Evolutionary conservation across 1,284 basidiomycete genomes (phyloP).

Genomic region (Austropuccinia psidii): DNA sequence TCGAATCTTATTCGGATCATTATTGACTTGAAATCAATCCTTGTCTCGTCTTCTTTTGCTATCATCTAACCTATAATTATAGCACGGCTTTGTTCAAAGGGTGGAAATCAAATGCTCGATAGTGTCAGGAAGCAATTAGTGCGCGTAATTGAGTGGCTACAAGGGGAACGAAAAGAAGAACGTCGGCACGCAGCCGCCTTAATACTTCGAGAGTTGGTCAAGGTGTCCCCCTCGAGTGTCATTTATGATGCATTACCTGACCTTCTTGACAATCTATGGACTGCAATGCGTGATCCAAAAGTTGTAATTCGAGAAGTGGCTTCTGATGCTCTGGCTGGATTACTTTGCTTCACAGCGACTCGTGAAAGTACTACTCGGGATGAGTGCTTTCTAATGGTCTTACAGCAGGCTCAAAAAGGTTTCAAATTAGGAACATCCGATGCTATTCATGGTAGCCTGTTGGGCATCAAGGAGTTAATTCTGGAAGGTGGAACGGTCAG

Average conservation of each 20-base stretch:
- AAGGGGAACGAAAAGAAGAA: conserved; percentile 53
- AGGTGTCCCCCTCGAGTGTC: conserved; percentile 65
- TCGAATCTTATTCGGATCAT: not conserved
- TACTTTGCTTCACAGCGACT: conserved; percentile 52
- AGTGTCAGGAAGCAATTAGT: conserved; percentile 46
- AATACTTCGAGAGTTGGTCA: conserved; percentile 80
- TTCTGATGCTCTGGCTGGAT: conserved; percentile 78
- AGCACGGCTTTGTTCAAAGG: conserved; percentile 44
- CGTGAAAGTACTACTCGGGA: conserved; percentile 48
- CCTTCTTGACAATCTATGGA: conserved; percentile 83
- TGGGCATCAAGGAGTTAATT: conserved; percentile 85
- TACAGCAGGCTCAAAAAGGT: conserved; percentile 80
- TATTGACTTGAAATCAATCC: not conserved
- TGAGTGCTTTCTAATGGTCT: conserved; percentile 63
- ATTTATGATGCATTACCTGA: conserved; percentile 69
- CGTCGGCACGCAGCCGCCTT: conserved; percentile 75
- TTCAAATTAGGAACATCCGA: conserved; percentile 68
- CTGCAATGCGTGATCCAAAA: conserved; percentile 68
- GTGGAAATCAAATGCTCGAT: conserved; percentile 44
- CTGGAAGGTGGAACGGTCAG: conserved; percentile 84
- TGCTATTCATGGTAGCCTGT: conserved; percentile 82
- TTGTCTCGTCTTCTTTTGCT: not conserved
- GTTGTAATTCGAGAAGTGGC: conserved; percentile 68
- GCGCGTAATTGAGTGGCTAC: conserved; percentile 46
- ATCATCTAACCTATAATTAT: not conserved